These are phyloP conservation scores for Crithidia expoeki DNA, from an alignment of 208 protist species.

Conservation along the genomic window DNA sequence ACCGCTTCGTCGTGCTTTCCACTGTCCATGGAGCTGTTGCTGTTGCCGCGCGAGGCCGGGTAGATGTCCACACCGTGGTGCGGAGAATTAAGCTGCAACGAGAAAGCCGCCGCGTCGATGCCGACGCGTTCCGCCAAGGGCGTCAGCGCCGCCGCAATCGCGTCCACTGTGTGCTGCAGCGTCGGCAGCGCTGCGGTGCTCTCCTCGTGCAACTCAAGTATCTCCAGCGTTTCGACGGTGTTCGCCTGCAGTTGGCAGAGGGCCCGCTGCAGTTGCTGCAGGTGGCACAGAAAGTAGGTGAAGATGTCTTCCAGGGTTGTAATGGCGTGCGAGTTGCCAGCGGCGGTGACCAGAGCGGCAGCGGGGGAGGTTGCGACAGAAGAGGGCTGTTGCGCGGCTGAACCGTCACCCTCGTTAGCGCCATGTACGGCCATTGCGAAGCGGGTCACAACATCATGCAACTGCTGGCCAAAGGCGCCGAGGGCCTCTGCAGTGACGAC, in stretches of 20 bases:
- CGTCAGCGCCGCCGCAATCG: constrained; percentile 31
- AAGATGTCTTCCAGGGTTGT: constrained; percentile 67
- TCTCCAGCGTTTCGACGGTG: constrained; percentile 61
- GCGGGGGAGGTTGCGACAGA: not conserved
- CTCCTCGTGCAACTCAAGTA: constrained; percentile 78
- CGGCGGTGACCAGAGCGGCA: not conserved
- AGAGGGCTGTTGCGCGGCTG: not conserved
- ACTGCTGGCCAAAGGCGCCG: constrained; percentile 33
- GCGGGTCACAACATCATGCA: constrained; percentile 51
- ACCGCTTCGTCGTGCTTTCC: not conserved
- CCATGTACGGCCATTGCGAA: constrained; percentile 35
- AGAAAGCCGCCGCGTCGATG: constrained; percentile 29
- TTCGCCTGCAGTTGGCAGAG: constrained; percentile 56
- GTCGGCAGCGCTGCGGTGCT: constrained; percentile 39
- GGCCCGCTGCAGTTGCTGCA: constrained; percentile 42
- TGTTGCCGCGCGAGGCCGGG: constrained; percentile 3
- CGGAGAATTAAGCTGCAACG: constrained; percentile 27
- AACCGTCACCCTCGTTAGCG: not conserved
- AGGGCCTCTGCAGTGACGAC: constrained; percentile 43
- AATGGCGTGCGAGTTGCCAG: not conserved
- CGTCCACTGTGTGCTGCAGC: constrained; percentile 45
- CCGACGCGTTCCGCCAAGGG: constrained; percentile 40
- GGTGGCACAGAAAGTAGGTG: constrained; percentile 53
- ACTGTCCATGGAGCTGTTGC: not conserved
- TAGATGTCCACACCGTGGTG: constrained; percentile 6